Evolutionary conservation across 139 green algal species (phyloP), one percentile per base, ranked within the genome.

Genomic region (Chlorokybus atmophyticus): DNA sequence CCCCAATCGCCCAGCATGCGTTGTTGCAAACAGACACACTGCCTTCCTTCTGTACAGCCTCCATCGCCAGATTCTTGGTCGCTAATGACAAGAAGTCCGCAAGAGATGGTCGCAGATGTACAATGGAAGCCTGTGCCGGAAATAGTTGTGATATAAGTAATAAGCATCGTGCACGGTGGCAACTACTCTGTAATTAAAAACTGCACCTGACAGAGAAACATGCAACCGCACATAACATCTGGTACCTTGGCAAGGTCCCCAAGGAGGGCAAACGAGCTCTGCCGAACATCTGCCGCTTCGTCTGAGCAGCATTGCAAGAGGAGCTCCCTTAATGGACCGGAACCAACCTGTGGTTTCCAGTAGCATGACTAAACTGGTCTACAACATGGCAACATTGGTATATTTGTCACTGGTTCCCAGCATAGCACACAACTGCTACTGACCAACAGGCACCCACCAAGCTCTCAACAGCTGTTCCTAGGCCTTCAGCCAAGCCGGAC

Each of bases 241-340:
- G 71, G 82, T 2, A 61, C 62, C 53, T 79, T 82, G 31, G 83
- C 71, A 49, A 97, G 59, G 62, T 97, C 90, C 2, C 90, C 90
- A 29, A 95, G 60, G 10, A 97, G 73, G 23, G 86, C 90, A 68
- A 97, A 94, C 2, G 81, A 81, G 50, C 75, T 86, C 62, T 97
- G 90, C 40, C 85, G 68, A 4, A 96, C 66, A 24, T 92, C 79
- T 35, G 53, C 26, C 1, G 42, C 32, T 0, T 67, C 26, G 40
- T 83, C 75, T 30, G 55, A 55, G 55, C 70, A 84, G 61, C 62
- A 80, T 28, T 74, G 54, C 42, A 85, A 39, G 1, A 93, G 54
- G 5, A 90, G 52, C 17, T 76, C 58, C 10, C 73, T 40, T 32
- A 93, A 54, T 1, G 62, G 51, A 19, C 69, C 78, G 19, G 64